These are phyloP conservation scores for Pythium folliculosum DNA, from an alignment of 352 stramenopile genomes.

Conservation along the genomic window DNA sequence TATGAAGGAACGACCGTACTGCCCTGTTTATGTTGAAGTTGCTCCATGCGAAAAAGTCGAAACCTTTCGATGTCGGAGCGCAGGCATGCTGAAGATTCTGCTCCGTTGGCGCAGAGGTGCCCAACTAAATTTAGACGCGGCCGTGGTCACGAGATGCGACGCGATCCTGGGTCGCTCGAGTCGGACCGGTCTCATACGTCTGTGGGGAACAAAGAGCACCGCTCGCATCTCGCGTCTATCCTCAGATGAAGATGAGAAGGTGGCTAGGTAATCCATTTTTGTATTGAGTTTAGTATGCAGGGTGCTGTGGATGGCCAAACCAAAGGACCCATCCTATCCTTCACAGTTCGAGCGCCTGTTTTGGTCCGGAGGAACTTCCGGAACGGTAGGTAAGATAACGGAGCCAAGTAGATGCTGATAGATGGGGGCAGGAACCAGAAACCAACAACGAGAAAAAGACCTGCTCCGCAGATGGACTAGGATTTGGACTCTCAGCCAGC, in stretches of 20 bases:
- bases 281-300: conserved; percentile 28
- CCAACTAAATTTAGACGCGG: neutral
- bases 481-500: neutral
- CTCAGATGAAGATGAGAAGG: conserved; percentile 13
- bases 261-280: conserved; percentile 22
- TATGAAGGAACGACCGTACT: conserved; percentile 5
- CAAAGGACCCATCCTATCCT: conserved; percentile 8
- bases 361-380: no score
- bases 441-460: conserved; percentile 18
- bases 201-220: neutral
- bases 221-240: conserved; percentile 12
- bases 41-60: conserved; percentile 11
- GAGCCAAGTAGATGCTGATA: conserved; percentile 19
- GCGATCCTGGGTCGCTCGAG: neutral
- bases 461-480: neutral
- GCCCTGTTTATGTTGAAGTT: conserved; percentile 24
- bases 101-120: neutral
- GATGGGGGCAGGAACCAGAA: conserved; percentile 27
- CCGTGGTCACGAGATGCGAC: conserved; percentile 8
- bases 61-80: neutral
- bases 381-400: conserved; percentile 7
- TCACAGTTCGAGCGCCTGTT: neutral
- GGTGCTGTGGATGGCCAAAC: conserved; percentile 19
- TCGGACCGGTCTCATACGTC: neutral
- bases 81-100: conserved; percentile 1